Conservation (phyloP, 257 asterid species). For the Ilex asprella region DNA sequence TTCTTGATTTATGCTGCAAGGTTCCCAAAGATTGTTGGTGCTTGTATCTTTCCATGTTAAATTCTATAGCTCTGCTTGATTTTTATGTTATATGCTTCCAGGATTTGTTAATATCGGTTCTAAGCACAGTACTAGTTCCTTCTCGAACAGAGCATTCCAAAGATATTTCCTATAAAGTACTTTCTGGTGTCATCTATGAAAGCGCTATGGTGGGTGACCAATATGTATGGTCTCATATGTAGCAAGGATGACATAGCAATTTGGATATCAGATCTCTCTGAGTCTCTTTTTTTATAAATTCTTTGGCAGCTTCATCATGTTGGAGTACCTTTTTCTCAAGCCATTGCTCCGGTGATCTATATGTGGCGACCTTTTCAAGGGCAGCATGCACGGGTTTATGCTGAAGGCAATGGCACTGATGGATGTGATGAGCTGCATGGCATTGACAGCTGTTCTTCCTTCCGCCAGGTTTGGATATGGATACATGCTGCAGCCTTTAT, state of each 20-base stretch:
- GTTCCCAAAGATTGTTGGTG: background rate
- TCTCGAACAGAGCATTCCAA: constrained; percentile 38
- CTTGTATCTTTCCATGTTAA: too few relatives aligned
- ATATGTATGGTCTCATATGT: constrained; percentile 4
- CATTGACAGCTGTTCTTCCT: constrained; percentile 15
- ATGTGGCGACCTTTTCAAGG: constrained; percentile 55
- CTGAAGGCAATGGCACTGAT: constrained; percentile 13
- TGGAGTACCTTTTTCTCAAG: constrained; percentile 30
- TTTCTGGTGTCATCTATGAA: constrained; percentile 55
- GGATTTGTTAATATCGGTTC: constrained; percentile 47
- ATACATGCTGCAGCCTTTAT: constrained; percentile 76
- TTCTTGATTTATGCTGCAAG: background rate
- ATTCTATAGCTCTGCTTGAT: background rate
- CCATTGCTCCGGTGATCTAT: constrained; percentile 79
- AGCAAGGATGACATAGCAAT: constrained; percentile 2
- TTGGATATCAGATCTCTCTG: constrained; percentile 6
- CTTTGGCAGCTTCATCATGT: constrained; percentile 58
- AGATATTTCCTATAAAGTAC: constrained; percentile 31
- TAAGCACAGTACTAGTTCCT: constrained; percentile 47
- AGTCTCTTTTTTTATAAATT: constrained; percentile 1
- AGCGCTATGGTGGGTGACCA: constrained; percentile 55
- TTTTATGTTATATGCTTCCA: constrained; percentile 24
- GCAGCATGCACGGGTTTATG: constrained; percentile 12
- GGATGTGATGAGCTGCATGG: constrained; percentile 21
- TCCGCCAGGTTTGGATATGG: constrained; percentile 72